phyloP scores from a whole-genome alignment of 2,329 filamentous ascomycete genomes.

The Plectosphaerella sp. region DNA sequence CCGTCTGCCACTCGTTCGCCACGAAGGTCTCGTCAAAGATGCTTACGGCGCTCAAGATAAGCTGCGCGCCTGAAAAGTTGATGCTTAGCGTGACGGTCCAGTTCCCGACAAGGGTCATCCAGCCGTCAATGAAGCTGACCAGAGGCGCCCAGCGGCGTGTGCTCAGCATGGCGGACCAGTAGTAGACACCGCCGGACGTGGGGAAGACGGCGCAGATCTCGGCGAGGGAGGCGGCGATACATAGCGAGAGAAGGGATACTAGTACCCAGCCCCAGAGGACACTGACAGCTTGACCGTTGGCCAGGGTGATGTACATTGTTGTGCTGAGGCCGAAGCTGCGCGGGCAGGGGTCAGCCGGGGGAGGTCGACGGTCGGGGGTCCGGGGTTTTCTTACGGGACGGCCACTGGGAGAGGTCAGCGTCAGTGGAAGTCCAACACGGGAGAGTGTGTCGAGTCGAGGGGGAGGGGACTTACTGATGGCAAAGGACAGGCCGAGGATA shows the following conservation, averaged over 20 bases:
- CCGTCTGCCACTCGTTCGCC: constrained; percentile 64
- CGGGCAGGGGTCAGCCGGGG: no score
- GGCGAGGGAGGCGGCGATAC: constrained; percentile 61
- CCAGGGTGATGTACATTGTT: constrained; percentile 63
- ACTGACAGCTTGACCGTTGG: constrained; percentile 64
- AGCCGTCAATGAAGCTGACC: constrained; percentile 66
- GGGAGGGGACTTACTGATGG: constrained; percentile 51
- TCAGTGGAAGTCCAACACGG: no score
- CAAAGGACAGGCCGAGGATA: constrained; percentile 64
- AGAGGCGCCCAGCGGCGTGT: constrained; percentile 62
- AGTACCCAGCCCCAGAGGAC: constrained; percentile 68
- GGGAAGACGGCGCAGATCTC: constrained; percentile 68
- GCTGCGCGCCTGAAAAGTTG: constrained; percentile 64
- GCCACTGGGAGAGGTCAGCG: constrained; percentile 38
- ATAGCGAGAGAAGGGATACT: constrained; percentile 58
- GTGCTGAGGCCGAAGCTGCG: constrained; percentile 56
- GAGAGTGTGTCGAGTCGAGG: no score
- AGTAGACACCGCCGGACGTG: constrained; percentile 66
- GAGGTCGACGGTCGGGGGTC: no score
- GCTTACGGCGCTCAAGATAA: constrained; percentile 56
- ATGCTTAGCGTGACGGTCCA: constrained; percentile 65
- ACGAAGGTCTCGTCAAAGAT: constrained; percentile 67
- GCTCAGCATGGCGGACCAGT: constrained; percentile 65
- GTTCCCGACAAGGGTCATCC: constrained; percentile 69
- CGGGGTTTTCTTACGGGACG: constrained; percentile 35